Evolutionary conservation across 345 rosid species (phyloP).

Genomic region (Linum usitatissimum): DNA sequence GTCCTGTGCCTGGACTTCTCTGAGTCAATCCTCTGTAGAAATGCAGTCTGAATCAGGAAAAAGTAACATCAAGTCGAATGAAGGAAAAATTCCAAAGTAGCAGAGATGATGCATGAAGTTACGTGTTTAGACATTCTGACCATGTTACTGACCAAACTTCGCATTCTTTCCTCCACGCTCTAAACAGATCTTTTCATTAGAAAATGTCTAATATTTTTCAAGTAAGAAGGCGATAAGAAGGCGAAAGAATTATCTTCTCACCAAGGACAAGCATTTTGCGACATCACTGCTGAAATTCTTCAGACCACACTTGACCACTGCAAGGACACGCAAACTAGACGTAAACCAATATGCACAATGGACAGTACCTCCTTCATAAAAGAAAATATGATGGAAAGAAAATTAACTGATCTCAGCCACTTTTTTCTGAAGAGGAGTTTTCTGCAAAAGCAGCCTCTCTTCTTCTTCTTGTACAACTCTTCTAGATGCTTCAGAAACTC

Average conservation of each 20-base stretch:
- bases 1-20: conserved; percentile 80
- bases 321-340: conserved; percentile 17
- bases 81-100: not conserved
- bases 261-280: conserved; percentile 88
- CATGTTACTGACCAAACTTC: conserved; percentile 55
- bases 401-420: conserved; percentile 73
- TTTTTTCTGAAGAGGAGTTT: conserved; percentile 73
- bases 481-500: conserved; percentile 88
- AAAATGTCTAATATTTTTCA: conserved; percentile 7
- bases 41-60: conserved; percentile 10
- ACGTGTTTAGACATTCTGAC: conserved; percentile 89
- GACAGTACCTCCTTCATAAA: not conserved
- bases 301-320: conserved; percentile 77
- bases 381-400: conserved; percentile 10
- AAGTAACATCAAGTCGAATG: too few relatives aligned
- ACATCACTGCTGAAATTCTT: conserved; percentile 69
- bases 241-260: conserved; percentile 32
- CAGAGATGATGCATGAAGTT: conserved; percentile 15
- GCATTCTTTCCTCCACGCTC: conserved; percentile 97
- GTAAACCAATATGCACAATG: conserved; percentile 14
- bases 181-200: conserved; percentile 29
- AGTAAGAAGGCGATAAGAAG: not conserved
- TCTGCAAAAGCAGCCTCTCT: conserved; percentile 79
- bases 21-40: conserved; percentile 56
- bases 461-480: conserved; percentile 94